Percentiles rank a stretch among this genome's conserved stretches.
Evolutionary conservation across 2,329 filamentous ascomycete species (phyloP).

Genomic region (Penicillium hordei): DNA sequence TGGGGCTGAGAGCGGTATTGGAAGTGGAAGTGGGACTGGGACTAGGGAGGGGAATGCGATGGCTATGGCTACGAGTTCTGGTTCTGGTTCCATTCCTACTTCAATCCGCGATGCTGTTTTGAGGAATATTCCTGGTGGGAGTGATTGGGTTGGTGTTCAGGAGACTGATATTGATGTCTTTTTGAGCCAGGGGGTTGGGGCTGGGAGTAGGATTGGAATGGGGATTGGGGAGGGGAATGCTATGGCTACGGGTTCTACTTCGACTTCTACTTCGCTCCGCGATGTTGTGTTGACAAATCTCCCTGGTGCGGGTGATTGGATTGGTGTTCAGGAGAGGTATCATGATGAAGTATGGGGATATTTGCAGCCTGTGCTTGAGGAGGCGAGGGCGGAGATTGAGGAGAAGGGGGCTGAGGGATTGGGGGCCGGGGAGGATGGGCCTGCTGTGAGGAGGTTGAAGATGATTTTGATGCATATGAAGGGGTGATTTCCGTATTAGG

Average conservation of each 20-base stretch:
- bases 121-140: constrained; percentile 32
- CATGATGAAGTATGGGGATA: constrained; percentile 69
- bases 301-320: constrained; percentile 35
- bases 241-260: background rate
- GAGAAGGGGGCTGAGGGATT: constrained; percentile 21
- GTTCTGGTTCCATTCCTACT: constrained; percentile 3
- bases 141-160: constrained; percentile 36
- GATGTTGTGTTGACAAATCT: constrained; percentile 33
- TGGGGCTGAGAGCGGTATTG: background rate
- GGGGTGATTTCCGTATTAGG: constrained; percentile 12
- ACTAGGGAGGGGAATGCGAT: background rate
- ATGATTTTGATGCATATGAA: constrained; percentile 43
- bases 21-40: background rate
- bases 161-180: constrained; percentile 38
- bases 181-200: constrained; percentile 13
- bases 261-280: constrained; percentile 20
- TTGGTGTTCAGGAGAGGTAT: constrained; percentile 39
- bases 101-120: constrained; percentile 34
- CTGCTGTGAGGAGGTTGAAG: constrained; percentile 40
- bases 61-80: background rate
- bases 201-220: background rate
- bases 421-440: constrained; percentile 28
- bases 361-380: constrained; percentile 55
- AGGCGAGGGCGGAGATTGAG: constrained; percentile 59
- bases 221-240: background rate